Conservation (phyloP, 2,329 filamentous ascomycete species). For the Trichoderma sp. region DNA sequence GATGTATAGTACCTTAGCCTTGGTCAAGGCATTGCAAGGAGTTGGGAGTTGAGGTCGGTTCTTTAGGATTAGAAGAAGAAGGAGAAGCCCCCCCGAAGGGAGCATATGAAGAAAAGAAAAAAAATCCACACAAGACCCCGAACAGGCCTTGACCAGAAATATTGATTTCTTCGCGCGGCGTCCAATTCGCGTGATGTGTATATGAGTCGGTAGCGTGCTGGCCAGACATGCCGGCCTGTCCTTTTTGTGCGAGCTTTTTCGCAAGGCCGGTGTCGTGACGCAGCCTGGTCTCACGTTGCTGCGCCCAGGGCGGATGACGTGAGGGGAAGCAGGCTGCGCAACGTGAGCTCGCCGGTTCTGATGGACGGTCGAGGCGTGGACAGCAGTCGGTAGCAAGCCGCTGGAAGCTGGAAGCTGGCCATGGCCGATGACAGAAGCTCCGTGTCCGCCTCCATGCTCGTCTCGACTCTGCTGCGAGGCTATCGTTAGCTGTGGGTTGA, state of each 20-base stretch:
- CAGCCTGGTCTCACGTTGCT: constrained; percentile 10
- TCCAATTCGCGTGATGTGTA: background rate
- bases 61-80: constrained; percentile 28
- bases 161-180: background rate
- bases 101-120: constrained; percentile 13
- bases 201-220: background rate
- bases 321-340: constrained; percentile 11
- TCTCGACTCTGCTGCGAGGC: background rate
- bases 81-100: constrained; percentile 23
- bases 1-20: constrained; percentile 22
- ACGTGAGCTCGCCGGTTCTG: background rate
- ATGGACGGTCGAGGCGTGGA: background rate
- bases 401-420: background rate
- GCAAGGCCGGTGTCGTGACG: constrained; percentile 11
- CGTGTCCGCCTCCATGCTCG: background rate
- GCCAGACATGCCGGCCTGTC: background rate
- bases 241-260: background rate
- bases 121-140: background rate
- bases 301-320: constrained; percentile 10
- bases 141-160: background rate
- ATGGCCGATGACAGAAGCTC: background rate
- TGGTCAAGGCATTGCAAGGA: constrained; percentile 36
- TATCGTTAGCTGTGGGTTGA: background rate
- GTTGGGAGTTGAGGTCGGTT: constrained; percentile 33
- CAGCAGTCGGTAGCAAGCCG: background rate